These are phyloP conservation scores for Aureobasidium sp. DNA, from an alignment of 2,329 filamentous ascomycete species.

Conservation along the genomic window DNA sequence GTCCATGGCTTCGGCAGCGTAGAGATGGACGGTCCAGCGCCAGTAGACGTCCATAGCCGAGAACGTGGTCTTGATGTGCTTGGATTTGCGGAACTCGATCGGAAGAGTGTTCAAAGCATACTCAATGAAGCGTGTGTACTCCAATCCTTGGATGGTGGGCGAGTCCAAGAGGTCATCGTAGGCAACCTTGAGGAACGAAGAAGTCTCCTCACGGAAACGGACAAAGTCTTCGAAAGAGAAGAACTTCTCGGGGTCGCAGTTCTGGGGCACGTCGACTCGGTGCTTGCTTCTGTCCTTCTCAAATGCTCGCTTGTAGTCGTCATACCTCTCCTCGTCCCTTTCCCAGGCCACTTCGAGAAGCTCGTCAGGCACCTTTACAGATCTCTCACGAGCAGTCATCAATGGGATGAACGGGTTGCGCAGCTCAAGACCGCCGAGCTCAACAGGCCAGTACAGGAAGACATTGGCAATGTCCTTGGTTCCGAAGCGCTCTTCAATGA, in stretches of 20 bases:
- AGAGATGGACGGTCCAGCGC: conserved; percentile 34
- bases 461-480: conserved; percentile 40
- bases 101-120: conserved; percentile 17
- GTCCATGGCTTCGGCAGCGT: conserved; percentile 20
- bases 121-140: conserved; percentile 20
- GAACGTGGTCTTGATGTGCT: conserved; percentile 17
- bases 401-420: conserved; percentile 43
- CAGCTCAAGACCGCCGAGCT: conserved; percentile 43
- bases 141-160: conserved; percentile 23
- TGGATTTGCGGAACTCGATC: conserved; percentile 13
- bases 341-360: conserved; percentile 24
- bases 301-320: conserved; percentile 24
- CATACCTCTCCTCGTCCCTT: conserved; percentile 29
- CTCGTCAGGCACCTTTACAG: conserved; percentile 29
- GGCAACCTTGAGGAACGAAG: conserved; percentile 24
- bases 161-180: conserved; percentile 30
- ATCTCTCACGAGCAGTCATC: conserved; percentile 38
- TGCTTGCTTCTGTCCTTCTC: conserved; percentile 19
- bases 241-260: conserved; percentile 31
- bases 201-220: conserved; percentile 33
- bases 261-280: conserved; percentile 16
- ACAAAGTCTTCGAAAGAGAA: conserved; percentile 37
- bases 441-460: conserved; percentile 45
- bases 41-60: conserved; percentile 31
- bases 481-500: conserved; percentile 45